Evolutionary conservation across 2,329 filamentous ascomycete genomes (phyloP).

Genomic region (Alternaria sp.): DNA sequence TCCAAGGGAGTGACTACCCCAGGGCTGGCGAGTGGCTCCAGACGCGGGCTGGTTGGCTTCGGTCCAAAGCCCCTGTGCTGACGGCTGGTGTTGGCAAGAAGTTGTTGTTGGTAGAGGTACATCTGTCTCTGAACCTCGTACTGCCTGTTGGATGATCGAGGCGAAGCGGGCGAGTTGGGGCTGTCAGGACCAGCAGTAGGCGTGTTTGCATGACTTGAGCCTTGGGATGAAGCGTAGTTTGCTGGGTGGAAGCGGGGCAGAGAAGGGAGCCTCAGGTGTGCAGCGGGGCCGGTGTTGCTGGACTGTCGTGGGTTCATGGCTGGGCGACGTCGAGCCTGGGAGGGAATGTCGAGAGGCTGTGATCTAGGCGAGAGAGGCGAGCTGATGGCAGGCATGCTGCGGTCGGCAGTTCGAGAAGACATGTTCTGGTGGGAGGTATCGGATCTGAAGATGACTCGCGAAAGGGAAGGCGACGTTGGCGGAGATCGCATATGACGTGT

Average conservation of each 20-base stretch:
- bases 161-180: conserved; percentile 53
- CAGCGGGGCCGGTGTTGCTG: conserved; percentile 41
- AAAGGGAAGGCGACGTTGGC: conserved; percentile 28
- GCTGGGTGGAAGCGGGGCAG: conserved; percentile 61
- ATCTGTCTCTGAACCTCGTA: conserved; percentile 59
- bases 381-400: conserved; percentile 40
- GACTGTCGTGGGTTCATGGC: conserved; percentile 42
- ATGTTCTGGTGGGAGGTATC: conserved; percentile 30
- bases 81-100: conserved; percentile 40
- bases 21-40: conserved; percentile 58
- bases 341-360: conserved; percentile 45
- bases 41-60: conserved; percentile 56
- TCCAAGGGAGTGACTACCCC: conserved; percentile 61
- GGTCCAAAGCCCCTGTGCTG: conserved; percentile 29
- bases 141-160: conserved; percentile 49
- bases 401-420: conserved; percentile 34
- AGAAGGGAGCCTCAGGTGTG: conserved; percentile 54
- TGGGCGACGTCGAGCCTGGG: conserved; percentile 41
- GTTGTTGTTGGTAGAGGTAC: conserved; percentile 56
- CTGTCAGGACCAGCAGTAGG: conserved; percentile 48
- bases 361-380: conserved; percentile 45
- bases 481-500: conserved; percentile 37
- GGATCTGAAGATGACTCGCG: conserved; percentile 26
- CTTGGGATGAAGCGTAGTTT: conserved; percentile 54
- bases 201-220: conserved; percentile 46